A percentile compares a stretch with the other conserved stretches of the same genome.
phyloP scores from a whole-genome alignment of 768 basidiomycete genomes.

The Leccinum longicurvipes region DNA sequence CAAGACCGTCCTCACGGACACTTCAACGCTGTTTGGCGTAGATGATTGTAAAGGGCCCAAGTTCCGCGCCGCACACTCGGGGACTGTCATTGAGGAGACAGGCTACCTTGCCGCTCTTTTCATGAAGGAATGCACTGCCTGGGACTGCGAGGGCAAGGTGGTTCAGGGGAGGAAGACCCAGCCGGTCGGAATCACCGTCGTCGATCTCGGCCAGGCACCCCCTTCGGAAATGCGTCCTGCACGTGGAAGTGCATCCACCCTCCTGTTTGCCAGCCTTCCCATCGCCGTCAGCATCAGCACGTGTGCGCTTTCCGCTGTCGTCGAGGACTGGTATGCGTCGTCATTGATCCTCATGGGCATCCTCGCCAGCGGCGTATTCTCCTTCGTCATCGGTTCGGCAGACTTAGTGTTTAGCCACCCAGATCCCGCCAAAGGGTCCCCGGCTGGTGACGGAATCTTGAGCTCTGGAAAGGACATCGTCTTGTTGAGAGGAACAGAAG shows the following conservation, averaged over 20 bases:
- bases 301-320: conserved; percentile 19
- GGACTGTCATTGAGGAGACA: conserved; percentile 44
- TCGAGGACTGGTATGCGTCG: conserved; percentile 26
- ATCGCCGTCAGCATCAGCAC: conserved; percentile 20
- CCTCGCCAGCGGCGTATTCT: conserved; percentile 28
- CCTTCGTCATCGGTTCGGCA: conserved; percentile 24
- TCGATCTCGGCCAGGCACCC: conserved; percentile 10
- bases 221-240: conserved; percentile 5
- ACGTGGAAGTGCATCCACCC: not conserved
- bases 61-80: conserved; percentile 70
- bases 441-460: conserved; percentile 30
- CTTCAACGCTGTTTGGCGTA: conserved; percentile 8
- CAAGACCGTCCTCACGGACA: conserved; percentile 1
- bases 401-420: conserved; percentile 20
- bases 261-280: conserved; percentile 16
- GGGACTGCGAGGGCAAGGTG: conserved; percentile 7
- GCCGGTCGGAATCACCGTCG: conserved; percentile 10
- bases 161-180: conserved; percentile 10
- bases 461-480: conserved; percentile 17
- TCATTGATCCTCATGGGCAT: conserved; percentile 31
- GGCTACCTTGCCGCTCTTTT: conserved; percentile 56
- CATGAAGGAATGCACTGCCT: conserved; percentile 12
- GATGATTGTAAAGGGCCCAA: conserved; percentile 44
- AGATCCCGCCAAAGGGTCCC: conserved; percentile 22
- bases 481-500: conserved; percentile 27